Conservation (phyloP, 2,329 filamentous ascomycete species). For the Cladosporium austrohemisphaericum region DNA sequence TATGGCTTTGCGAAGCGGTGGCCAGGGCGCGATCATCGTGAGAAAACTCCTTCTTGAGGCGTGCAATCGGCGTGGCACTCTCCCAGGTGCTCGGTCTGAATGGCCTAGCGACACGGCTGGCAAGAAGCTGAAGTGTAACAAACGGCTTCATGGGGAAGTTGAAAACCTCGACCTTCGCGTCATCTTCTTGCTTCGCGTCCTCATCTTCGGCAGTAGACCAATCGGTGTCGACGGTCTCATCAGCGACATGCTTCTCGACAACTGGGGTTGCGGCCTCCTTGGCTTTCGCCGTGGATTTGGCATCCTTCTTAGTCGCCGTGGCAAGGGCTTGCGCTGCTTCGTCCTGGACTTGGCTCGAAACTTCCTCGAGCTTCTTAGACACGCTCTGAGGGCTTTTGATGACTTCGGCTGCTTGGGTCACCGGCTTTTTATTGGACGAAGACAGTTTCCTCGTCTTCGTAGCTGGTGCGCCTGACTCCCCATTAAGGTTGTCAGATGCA, state of each 20-base stretch:
- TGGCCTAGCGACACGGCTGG: neutral
- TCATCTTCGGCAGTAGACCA: constrained; percentile 85
- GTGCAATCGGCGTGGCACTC: constrained; percentile 65
- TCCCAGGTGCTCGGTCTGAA: constrained; percentile 29
- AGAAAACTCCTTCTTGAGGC: constrained; percentile 95
- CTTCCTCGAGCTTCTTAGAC: constrained; percentile 63
- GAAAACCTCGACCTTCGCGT: constrained; percentile 68
- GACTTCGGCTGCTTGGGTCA: constrained; percentile 17
- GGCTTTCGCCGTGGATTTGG: constrained; percentile 36
- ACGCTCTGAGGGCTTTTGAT: constrained; percentile 56
- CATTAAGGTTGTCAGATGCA: constrained; percentile 32
- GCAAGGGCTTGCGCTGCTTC: constrained; percentile 64
- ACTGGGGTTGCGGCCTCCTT: constrained; percentile 34
- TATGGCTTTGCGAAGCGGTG: constrained; percentile 83
- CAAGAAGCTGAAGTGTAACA: constrained; percentile 75
- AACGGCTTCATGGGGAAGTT: constrained; percentile 97
- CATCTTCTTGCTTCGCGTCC: constrained; percentile 65
- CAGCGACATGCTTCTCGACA: constrained; percentile 39
- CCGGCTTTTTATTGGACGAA: constrained; percentile 17
- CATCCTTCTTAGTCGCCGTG: constrained; percentile 37
- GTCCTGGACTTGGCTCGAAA: constrained; percentile 58
- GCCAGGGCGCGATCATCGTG: constrained; percentile 93
- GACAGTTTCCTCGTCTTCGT: constrained; percentile 37
- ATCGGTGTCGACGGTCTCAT: constrained; percentile 61
- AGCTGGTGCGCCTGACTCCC: constrained; percentile 27